These are phyloP conservation scores for Torulaspora quercuum DNA, from an alignment of 805 yeast genomes.

Conservation along the genomic window DNA sequence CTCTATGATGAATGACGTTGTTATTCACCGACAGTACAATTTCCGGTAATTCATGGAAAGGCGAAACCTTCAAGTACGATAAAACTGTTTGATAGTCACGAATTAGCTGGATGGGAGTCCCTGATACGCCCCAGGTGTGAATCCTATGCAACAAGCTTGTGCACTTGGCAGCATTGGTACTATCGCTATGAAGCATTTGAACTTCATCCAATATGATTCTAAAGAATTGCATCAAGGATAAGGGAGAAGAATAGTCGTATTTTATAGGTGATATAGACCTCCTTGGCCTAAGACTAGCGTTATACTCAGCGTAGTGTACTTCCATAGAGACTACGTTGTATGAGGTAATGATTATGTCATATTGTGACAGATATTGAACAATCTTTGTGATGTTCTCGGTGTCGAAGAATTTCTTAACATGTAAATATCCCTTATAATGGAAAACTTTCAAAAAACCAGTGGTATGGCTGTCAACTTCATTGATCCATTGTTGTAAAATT, in stretches of 20 bases:
- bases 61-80: constrained; percentile 61
- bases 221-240: constrained; percentile 81
- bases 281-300: constrained; percentile 44
- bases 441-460: constrained; percentile 48
- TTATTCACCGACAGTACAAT: constrained; percentile 17
- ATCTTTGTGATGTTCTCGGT: constrained; percentile 31
- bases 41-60: constrained; percentile 47
- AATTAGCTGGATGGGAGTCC: constrained; percentile 78
- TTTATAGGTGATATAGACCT: constrained; percentile 30
- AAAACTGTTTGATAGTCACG: constrained; percentile 69
- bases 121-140: constrained; percentile 97
- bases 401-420: constrained; percentile 33
- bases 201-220: constrained; percentile 90
- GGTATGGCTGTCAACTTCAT: constrained; percentile 54
- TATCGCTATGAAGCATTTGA: constrained; percentile 76
- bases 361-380: constrained; percentile 53
- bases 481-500: constrained; percentile 80
- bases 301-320: constrained; percentile 71
- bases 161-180: constrained; percentile 73
- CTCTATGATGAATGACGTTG: constrained; percentile 11
- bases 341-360: constrained; percentile 79
- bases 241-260: constrained; percentile 71
- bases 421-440: constrained; percentile 57
- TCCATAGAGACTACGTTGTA: constrained; percentile 70
- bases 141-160: constrained; percentile 75